Base-by-base conservation (phyloP, 202 grass and related monocot species). In the Zizania palustris region DNA sequence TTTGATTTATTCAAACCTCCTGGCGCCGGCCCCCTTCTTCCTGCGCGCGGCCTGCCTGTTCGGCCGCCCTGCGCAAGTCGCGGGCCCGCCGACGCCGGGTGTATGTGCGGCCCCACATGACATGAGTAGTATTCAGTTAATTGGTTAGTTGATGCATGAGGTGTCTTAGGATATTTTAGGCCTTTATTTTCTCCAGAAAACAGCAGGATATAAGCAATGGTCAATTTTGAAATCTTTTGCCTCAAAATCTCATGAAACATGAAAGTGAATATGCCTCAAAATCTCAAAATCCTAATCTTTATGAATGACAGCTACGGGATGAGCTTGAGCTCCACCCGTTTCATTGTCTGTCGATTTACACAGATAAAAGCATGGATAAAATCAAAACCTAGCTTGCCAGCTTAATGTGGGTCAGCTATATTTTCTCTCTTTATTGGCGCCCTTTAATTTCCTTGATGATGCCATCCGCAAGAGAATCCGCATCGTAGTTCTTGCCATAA, bases 401-500 rank as follows among this genome's bases (percentile, higher is more conserved):
- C 54, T 15, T 43, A 20, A 28, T 36, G 54, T 69, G 10, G 18
- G 38, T 57, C 9, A 19, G 49, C 22, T 75, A 49, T 51, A 28
- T 28, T 28, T 28, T 28, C 28, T 28, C 28, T 28, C n/a, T 82
- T 90, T 72, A 82, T 14, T 15, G 44, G 4, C 83, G 83, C 62
- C 46, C 72, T 79, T 87, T 77, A 83, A 90, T 88, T 58, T 84
- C 90, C 15, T 90, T 97, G 16, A 88, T 80, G 33, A 92, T 82
- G 18, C 90, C 88, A 33, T 89, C 88, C 48, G 88, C 33, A 53
- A 93, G 85, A 38, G 85, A 63, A 87, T 97, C 83, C 50, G 65
- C 82, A 46, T 93, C 88, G 74, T 97, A 78, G 56, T 93, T 97
- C 71, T 93, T 93, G 61, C 88, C 85, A 10, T 85, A 97, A 87